phyloP scores from a whole-genome alignment of 805 yeast genomes.

The Kuraishia floccosa region DNA sequence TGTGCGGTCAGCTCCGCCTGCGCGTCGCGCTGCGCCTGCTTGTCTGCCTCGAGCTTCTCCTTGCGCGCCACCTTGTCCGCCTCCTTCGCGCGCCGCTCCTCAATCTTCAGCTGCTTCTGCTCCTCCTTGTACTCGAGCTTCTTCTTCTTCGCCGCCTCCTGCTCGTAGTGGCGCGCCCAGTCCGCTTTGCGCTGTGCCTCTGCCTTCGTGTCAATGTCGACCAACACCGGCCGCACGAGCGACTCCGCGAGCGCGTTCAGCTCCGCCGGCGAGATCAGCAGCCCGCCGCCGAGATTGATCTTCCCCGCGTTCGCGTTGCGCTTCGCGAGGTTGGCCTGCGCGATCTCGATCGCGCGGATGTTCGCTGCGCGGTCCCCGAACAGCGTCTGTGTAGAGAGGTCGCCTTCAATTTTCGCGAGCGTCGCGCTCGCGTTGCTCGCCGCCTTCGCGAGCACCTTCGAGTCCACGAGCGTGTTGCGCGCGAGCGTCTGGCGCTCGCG shows the following conservation, averaged over 20 bases:
- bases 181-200: slow-evolving; percentile 53
- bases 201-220: slow-evolving; percentile 63
- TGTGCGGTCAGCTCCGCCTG: slow-evolving; percentile 29
- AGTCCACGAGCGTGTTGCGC: slow-evolving; percentile 25
- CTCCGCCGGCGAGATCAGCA: slow-evolving; percentile 63
- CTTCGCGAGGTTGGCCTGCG: slow-evolving; percentile 54
- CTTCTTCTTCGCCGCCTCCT: slow-evolving; percentile 27
- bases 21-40: slow-evolving; percentile 32
- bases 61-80: slow-evolving; percentile 25
- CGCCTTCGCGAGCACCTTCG: slow-evolving; percentile 38
- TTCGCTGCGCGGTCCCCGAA: slow-evolving; percentile 27
- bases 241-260: slow-evolving; percentile 70
- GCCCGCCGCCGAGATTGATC: slow-evolving; percentile 82
- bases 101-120: slow-evolving; percentile 24
- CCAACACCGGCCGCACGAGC: slow-evolving; percentile 74
- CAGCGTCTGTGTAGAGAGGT: slow-evolving; percentile 11
- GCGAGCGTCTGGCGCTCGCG: slow-evolving; percentile 24
- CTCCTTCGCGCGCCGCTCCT: slow-evolving; percentile 20
- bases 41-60: slow-evolving; percentile 34
- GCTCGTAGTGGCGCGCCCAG: slow-evolving; percentile 24
- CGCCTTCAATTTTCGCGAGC: slow-evolving; percentile 13
- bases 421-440: slow-evolving; percentile 32
- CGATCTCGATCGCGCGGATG: slow-evolving; percentile 65
- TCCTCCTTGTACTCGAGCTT: slow-evolving; percentile 21
- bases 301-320: slow-evolving; percentile 40